Conservation (phyloP, 192 early-diverging fungal genomes). For the Coemansia sp. region DNA sequence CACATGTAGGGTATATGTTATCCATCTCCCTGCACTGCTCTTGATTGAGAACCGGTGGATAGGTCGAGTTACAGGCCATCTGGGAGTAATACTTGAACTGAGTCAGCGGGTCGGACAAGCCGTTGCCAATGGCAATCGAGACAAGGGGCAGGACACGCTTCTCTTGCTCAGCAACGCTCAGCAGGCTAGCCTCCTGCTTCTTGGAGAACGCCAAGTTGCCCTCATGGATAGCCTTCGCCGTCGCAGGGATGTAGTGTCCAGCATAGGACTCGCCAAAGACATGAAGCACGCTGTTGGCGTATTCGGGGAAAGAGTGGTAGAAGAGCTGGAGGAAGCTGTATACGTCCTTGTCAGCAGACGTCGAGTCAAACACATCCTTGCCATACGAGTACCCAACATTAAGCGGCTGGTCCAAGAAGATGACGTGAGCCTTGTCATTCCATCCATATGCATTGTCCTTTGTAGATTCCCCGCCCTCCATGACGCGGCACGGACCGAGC, state of each 20-base stretch:
- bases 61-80: conserved; percentile 69
- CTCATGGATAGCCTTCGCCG: conserved; percentile 75
- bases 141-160: conserved; percentile 67
- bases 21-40: conserved; percentile 75
- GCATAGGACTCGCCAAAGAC: conserved; percentile 86
- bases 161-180: conserved; percentile 37
- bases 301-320: conserved; percentile 83
- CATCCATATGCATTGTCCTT: conserved; percentile 75
- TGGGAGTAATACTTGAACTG: conserved; percentile 88
- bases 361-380: conserved; percentile 65
- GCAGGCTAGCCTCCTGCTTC: conserved; percentile 14
- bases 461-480: conserved; percentile 68
- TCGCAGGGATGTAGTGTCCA: conserved; percentile 94
- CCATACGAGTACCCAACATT: conserved; percentile 93
- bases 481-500: conserved; percentile 83
- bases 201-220: conserved; percentile 62
- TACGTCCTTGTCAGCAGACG: conserved; percentile 79
- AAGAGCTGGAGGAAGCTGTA: conserved; percentile 93
- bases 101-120: conserved; percentile 80
- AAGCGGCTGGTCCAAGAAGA: conserved; percentile 86
- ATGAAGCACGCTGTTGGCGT: conserved; percentile 74
- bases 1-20: conserved; percentile 70
- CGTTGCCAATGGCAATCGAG: conserved; percentile 87
- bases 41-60: conserved; percentile 75
- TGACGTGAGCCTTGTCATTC: conserved; percentile 87